Evolutionary conservation across 495 filamentous ascomycete genomes (phyloP).

Genomic region (Apiosordaria backusii): DNA sequence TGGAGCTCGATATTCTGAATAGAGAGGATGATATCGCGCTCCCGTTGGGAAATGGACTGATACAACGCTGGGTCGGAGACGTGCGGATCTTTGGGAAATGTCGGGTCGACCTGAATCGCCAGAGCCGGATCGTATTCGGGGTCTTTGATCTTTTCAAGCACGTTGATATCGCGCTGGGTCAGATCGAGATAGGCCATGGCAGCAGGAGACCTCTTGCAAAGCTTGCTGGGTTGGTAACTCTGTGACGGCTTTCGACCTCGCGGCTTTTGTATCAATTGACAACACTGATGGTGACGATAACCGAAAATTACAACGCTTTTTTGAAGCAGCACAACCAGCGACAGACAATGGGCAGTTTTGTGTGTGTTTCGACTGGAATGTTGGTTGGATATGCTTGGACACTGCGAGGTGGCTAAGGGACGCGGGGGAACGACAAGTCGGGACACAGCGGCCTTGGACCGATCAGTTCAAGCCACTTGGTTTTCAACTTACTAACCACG

Average conservation of each 20-base stretch:
- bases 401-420: not conserved
- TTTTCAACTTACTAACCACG: slow-evolving; percentile 3
- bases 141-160: slow-evolving; percentile 77
- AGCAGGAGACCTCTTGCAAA: not conserved
- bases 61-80: slow-evolving; percentile 39
- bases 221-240: not conserved
- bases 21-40: slow-evolving; percentile 47
- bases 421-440: not conserved
- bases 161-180: slow-evolving; percentile 63
- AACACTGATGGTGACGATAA: not conserved
- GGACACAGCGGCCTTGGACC: not conserved
- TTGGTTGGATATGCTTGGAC: not conserved
- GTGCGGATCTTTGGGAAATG: slow-evolving; percentile 60
- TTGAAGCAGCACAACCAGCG: not conserved
- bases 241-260: not conserved
- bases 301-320: not conserved
- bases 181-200: slow-evolving; percentile 53
- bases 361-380: not conserved
- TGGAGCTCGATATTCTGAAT: slow-evolving; percentile 49
- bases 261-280: slow-evolving; percentile 1
- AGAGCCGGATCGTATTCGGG: slow-evolving; percentile 62
- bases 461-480: slow-evolving; percentile 2
- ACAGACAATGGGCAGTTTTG: not conserved
- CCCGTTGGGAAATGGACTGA: slow-evolving; percentile 37
- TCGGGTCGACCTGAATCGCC: slow-evolving; percentile 51